Evolutionary conservation across 2,329 filamentous ascomycete species (phyloP).

Genomic region (Ophiostoma triangulosporum): DNA sequence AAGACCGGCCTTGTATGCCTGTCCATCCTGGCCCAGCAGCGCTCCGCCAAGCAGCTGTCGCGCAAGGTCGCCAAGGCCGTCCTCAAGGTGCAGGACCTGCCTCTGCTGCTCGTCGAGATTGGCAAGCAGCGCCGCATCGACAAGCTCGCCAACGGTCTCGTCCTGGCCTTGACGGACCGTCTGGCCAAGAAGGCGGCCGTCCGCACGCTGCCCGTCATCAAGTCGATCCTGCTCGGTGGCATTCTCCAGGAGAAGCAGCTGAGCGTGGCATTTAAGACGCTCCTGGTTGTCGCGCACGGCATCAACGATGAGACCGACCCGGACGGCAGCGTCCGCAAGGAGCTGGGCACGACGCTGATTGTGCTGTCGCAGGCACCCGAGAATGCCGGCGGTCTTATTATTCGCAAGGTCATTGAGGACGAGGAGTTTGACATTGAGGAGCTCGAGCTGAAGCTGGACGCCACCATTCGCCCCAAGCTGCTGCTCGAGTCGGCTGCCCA

Average conservation of each 20-base stretch:
- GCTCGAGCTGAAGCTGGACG: slow-evolving; percentile 61
- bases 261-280: slow-evolving; percentile 49
- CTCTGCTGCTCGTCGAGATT: slow-evolving; percentile 46
- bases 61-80: slow-evolving; percentile 56
- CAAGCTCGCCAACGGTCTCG: slow-evolving; percentile 59
- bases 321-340: slow-evolving; percentile 43
- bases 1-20: slow-evolving; percentile 66
- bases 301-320: slow-evolving; percentile 41
- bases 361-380: slow-evolving; percentile 46
- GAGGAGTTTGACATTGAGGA: slow-evolving; percentile 59
- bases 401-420: slow-evolving; percentile 53
- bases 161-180: slow-evolving; percentile 48
- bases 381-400: slow-evolving; percentile 46
- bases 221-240: slow-evolving; percentile 44
- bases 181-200: slow-evolving; percentile 46
- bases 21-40: slow-evolving; percentile 68
- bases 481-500: slow-evolving; percentile 27
- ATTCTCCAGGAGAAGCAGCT: slow-evolving; percentile 51
- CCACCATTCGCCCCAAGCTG: slow-evolving; percentile 47
- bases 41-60: slow-evolving; percentile 55
- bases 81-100: slow-evolving; percentile 47
- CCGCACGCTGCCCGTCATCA: slow-evolving; percentile 44
- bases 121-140: slow-evolving; percentile 53
- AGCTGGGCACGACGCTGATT: slow-evolving; percentile 54
- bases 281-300: slow-evolving; percentile 47